Base-by-base conservation (phyloP, 306 rosid species). In the Astragalus membranaceus region DNA sequence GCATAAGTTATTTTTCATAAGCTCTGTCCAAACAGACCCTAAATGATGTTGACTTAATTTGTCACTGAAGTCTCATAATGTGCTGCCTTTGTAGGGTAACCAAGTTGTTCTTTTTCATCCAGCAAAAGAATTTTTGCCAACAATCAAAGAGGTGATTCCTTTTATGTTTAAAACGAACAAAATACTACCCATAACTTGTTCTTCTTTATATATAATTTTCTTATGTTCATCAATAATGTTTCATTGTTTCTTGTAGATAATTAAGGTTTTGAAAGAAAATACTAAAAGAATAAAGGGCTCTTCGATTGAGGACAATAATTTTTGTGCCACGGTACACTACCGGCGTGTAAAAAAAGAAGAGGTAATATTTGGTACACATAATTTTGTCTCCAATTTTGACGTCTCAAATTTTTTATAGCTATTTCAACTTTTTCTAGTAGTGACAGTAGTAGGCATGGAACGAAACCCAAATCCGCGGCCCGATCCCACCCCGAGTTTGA, bases 271-370 rank as follows among this genome's bases (percentile, higher is more conserved):
- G 43, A 67, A 69, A 32, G 76, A 78, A 3, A 81, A 59, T 15
- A 69, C 51, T 5, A 6, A 1, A 62, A 56, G 53, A 17, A 75
- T 84, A 59, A 63, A 78, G 11, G 88, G 85, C 4, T 72, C 88
- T 11, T 26, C 20, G 26, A 11, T 83, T 52, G 89, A 88, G 79
- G 88, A 85, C 55, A 88, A 88, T 10, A 74, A 4, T 64, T 85
- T 76, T 47, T 83, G 92, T 16, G n/a, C 74, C 29, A 70, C 69
- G 15, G 85, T 88, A 8, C 89, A 88, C 77, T 88, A 69, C 56
- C 69, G 92, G 1, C 59, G 70, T 13, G 89, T 88, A 65, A 70
- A 78, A 66, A 82, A 60, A 46, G 85, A 85, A 49, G 57, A 80
- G 89, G 92, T 85, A 26, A 26, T 26, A 26, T 26, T 26, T 26